phyloP scores from a whole-genome alignment of 2,329 filamentous ascomycete genomes.

The Ceratocystis lukuohia region DNA sequence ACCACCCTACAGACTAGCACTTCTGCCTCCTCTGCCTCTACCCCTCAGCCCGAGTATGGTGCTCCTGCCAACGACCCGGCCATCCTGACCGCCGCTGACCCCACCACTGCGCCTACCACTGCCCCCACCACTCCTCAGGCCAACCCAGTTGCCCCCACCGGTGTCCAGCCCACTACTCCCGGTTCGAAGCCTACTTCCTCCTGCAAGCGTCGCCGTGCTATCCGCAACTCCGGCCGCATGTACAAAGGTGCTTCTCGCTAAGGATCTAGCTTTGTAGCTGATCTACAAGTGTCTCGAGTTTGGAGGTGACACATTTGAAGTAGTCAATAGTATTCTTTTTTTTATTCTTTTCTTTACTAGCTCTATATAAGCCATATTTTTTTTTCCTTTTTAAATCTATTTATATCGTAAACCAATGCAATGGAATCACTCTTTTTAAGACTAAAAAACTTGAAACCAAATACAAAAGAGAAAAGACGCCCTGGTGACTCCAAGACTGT shows the following conservation, averaged over 20 bases:
- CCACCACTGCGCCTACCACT: background rate
- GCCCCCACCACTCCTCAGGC: background rate
- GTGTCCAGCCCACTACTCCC: background rate
- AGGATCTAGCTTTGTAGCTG: background rate
- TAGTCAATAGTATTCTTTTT: background rate
- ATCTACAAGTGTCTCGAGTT: background rate
- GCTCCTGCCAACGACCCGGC: background rate
- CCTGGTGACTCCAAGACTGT: no score
- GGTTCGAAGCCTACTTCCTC: background rate
- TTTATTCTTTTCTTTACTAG: background rate
- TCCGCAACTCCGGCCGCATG: constrained; percentile 12
- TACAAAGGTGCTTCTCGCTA: constrained; percentile 13
- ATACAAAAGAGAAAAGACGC: no score
- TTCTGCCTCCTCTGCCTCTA: background rate
- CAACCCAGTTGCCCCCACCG: background rate
- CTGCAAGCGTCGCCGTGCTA: constrained; percentile 15
- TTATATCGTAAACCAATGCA: background rate
- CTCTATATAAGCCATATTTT: background rate
- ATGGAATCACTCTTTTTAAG: no score
- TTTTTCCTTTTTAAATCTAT: background rate
- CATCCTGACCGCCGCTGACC: background rate
- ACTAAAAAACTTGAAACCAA: no score
- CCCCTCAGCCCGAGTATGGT: background rate
- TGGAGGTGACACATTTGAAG: background rate
- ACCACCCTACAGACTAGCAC: background rate